Evolutionary conservation across 2,329 filamentous ascomycete genomes (phyloP).

Genomic region (Ceratocystis diversiconidia): DNA sequence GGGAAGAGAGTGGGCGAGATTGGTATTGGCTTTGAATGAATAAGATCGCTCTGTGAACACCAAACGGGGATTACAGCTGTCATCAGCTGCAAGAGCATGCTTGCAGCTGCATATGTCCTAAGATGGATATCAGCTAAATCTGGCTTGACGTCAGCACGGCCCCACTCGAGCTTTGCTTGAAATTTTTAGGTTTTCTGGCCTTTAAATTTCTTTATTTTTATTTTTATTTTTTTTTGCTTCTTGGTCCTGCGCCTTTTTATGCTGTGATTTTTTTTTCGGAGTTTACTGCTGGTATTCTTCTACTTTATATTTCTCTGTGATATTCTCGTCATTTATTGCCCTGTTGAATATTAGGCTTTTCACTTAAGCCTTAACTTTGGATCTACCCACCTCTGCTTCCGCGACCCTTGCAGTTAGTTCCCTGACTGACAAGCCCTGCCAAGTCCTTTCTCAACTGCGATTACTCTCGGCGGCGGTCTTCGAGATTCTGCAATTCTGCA

Average conservation of each 20-base stretch:
- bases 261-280: neutral
- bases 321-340: too few species aligned
- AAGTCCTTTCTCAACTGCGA: neutral
- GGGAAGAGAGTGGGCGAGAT: neutral
- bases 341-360: too few species aligned
- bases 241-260: neutral
- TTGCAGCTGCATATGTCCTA: neutral
- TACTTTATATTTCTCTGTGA: neutral
- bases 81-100: neutral
- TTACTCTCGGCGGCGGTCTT: neutral
- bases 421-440: neutral
- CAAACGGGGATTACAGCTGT: neutral
- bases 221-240: neutral
- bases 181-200: constrained; percentile 6
- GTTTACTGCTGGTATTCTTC: neutral
- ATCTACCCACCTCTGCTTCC: neutral
- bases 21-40: neutral
- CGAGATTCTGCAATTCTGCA: neutral
- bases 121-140: neutral
- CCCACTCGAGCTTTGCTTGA: neutral
- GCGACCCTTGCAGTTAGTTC: neutral
- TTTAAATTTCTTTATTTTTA: neutral
- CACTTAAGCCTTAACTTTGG: neutral
- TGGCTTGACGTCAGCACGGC: neutral
- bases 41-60: neutral